phyloP scores from a whole-genome alignment of 2,329 filamentous ascomycete genomes.

The Dryadomyces quercus-mongolicae region DNA sequence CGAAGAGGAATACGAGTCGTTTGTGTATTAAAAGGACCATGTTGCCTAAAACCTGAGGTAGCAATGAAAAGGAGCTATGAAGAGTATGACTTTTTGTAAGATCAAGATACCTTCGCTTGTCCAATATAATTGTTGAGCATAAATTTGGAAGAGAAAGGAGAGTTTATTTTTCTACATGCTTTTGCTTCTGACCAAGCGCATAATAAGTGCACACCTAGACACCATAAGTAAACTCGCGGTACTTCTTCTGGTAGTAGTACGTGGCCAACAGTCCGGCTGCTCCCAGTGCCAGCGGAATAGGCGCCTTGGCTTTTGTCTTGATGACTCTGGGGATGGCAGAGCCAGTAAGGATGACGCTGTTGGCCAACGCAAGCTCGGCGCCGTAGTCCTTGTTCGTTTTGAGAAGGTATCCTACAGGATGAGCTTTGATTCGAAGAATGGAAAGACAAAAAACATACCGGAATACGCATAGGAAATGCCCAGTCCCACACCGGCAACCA shows the following conservation, averaged over 20 bases:
- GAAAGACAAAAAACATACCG: background rate
- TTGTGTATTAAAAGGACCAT: slow-evolving; percentile 7
- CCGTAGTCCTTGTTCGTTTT: slow-evolving; percentile 4
- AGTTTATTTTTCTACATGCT: too few relatives aligned
- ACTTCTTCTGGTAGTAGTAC: slow-evolving; percentile 2
- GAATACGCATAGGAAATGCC: slow-evolving; percentile 1
- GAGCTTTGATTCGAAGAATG: background rate
- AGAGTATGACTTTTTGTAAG: too few relatives aligned
- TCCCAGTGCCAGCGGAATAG: slow-evolving; percentile 1
- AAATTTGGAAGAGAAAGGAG: too few relatives aligned
- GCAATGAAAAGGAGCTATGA: too few relatives aligned
- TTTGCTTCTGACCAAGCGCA: too few relatives aligned
- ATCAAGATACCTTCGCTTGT: too few relatives aligned
- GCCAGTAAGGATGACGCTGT: slow-evolving; percentile 3
- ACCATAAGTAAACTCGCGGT: slow-evolving; percentile 4
- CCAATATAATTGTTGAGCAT: too few relatives aligned
- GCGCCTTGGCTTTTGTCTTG: slow-evolving; percentile 1
- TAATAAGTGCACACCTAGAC: slow-evolving; percentile 1
- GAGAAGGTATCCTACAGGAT: slow-evolving; percentile 1
- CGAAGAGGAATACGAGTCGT: slow-evolving; percentile 36
- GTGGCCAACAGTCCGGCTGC: background rate
- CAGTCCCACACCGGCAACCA: slow-evolving; percentile 1
- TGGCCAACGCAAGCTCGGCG: slow-evolving; percentile 3
- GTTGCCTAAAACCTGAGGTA: too few relatives aligned
- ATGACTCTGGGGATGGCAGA: slow-evolving; percentile 2